Percentiles rank a stretch among this genome's conserved stretches.
phyloP scores from a whole-genome alignment of 495 filamentous ascomycete genomes.

The Penicillium flavigenum region DNA sequence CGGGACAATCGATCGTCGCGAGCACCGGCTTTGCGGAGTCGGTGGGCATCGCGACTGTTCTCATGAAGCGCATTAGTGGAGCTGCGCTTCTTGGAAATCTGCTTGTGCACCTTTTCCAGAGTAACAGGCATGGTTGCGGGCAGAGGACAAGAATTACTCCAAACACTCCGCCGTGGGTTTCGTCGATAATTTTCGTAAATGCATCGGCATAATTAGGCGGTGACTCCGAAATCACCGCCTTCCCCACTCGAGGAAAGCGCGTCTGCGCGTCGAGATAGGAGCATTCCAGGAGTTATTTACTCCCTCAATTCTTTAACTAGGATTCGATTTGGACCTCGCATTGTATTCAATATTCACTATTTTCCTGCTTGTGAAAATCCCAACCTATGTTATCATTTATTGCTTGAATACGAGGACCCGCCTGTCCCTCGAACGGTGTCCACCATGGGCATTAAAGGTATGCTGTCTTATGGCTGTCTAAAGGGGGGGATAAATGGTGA shows the following conservation, averaged over 20 bases:
- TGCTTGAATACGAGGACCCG: slow-evolving; percentile 34
- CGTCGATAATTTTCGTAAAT: slow-evolving; percentile 28
- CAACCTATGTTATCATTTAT: slow-evolving; percentile 22
- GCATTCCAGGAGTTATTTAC: slow-evolving; percentile 35
- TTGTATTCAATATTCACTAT: slow-evolving; percentile 7
- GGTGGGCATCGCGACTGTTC: slow-evolving; percentile 75
- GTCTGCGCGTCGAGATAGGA: slow-evolving; percentile 32
- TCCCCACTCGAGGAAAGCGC: slow-evolving; percentile 24
- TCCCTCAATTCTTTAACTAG: slow-evolving; percentile 12
- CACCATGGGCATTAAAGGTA: slow-evolving; percentile 74
- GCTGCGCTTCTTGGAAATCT: slow-evolving; percentile 73
- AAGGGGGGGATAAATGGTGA: slow-evolving; percentile 2
- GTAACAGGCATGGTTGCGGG: slow-evolving; percentile 59
- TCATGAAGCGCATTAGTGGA: slow-evolving; percentile 70
- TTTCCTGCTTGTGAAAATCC: slow-evolving; percentile 8
- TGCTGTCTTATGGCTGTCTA: slow-evolving; percentile 4
- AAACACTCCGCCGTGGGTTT: slow-evolving; percentile 7
- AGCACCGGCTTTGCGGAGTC: slow-evolving; percentile 68
- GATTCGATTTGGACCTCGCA: slow-evolving; percentile 7
- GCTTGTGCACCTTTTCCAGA: slow-evolving; percentile 77
- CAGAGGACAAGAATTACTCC: neutral
- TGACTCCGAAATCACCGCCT: slow-evolving; percentile 25
- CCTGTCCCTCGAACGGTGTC: slow-evolving; percentile 32
- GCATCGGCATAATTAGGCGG: slow-evolving; percentile 27
- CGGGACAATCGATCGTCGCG: slow-evolving; percentile 75